A percentile compares a stretch with the other conserved stretches of the same genome.
Evolutionary conservation across 768 basidiomycete genomes (phyloP).

Genomic region (Termitomyces sp.): DNA sequence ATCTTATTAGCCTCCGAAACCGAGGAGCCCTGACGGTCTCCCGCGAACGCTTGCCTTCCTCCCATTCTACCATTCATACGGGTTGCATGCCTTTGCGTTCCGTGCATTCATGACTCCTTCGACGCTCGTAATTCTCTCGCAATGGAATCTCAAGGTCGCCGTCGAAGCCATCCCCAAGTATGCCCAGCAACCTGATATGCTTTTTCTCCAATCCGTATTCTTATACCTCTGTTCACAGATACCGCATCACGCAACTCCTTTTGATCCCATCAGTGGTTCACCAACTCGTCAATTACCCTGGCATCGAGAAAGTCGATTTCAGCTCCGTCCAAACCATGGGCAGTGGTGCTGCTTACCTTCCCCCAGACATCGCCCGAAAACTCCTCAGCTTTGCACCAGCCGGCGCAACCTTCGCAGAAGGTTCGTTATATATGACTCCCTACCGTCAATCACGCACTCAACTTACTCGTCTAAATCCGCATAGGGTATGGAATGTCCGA

Average conservation of each 20-base stretch:
- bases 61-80: slow-evolving; percentile 67
- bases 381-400: slow-evolving; percentile 30
- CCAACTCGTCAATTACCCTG: slow-evolving; percentile 57
- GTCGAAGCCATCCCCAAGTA: slow-evolving; percentile 57
- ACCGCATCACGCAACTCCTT: slow-evolving; percentile 40
- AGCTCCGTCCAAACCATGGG: slow-evolving; percentile 37
- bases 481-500: slow-evolving; percentile 73
- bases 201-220: too few relatives aligned
- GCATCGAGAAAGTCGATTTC: slow-evolving; percentile 42
- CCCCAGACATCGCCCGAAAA: slow-evolving; percentile 43
- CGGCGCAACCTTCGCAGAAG: slow-evolving; percentile 34
- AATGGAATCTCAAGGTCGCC: slow-evolving; percentile 51
- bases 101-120: slow-evolving; percentile 37
- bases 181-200: slow-evolving; percentile 11
- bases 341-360: slow-evolving; percentile 65
- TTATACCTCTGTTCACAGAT: slow-evolving; percentile 30
- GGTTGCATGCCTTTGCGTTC: slow-evolving; percentile 47
- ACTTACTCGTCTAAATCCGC: too few relatives aligned
- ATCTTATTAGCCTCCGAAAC: slow-evolving; percentile 28
- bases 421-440: slow-evolving; percentile 25
- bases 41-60: slow-evolving; percentile 52
- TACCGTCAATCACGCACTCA: too few relatives aligned
- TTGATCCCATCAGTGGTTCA: slow-evolving; percentile 62
- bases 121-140: slow-evolving; percentile 50
- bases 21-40: slow-evolving; percentile 35